Percentiles rank a stretch among this genome's conserved stretches.
Evolutionary conservation across 139 green algal genomes (phyloP).

Genomic region (Chlamydomonas applanata): DNA sequence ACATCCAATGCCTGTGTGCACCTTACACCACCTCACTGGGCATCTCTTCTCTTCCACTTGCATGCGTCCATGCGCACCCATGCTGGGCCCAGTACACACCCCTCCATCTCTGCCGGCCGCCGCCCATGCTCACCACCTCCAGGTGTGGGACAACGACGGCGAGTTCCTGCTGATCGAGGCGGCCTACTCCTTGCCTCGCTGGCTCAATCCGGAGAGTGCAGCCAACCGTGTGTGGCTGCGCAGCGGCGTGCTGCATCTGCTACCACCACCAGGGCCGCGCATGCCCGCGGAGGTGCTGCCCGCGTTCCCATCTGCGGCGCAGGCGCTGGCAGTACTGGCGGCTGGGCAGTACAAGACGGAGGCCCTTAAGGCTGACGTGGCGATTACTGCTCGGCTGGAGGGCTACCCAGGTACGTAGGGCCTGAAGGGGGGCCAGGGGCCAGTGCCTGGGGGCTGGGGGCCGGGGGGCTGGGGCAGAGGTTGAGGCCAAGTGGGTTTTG

Average conservation of each 20-base stretch:
- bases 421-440: no score
- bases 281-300: conserved; percentile 33
- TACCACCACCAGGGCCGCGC: conserved; percentile 50
- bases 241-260: conserved; percentile 60
- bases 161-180: conserved; percentile 96
- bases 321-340: conserved; percentile 50
- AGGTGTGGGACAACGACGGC: conserved; percentile 91
- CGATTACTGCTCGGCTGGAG: conserved; percentile 27
- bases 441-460: not conserved
- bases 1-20: no score
- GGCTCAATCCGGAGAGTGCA: conserved; percentile 71
- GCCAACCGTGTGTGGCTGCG: conserved; percentile 76
- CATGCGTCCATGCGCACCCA: not conserved
- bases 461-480: no score
- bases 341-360: conserved; percentile 7
- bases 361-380: conserved; percentile 7
- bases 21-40: no score
- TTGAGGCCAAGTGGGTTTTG: no score
- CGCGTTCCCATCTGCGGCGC: conserved; percentile 19
- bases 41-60: not conserved
- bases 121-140: not conserved
- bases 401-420: conserved; percentile 27
- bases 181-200: conserved; percentile 79
- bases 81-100: no score
- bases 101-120: no score